Base-by-base conservation (phyloP, 495 filamentous ascomycete species). In the Lophiostoma macrostomum region DNA sequence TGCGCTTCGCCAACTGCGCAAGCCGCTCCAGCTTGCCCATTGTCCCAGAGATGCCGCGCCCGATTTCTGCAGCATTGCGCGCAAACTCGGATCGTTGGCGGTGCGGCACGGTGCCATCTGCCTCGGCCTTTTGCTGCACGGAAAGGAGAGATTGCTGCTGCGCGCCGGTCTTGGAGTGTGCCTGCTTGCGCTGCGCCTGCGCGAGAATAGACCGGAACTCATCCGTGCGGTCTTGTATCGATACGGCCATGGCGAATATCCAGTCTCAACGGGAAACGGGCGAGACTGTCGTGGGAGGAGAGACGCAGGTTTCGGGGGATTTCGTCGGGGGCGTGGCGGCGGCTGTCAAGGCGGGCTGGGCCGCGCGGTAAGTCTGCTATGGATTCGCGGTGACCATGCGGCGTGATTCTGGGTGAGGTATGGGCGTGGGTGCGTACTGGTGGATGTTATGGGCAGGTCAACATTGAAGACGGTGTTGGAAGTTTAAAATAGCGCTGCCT, bases 161-260 rank as follows among this genome's bases (percentile, higher is more conserved):
- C 12, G 85, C 69, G 30, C 84, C 83, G 29, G 84, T 76, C 71
- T 89, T 93, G 19, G 77, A 80, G 1, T 81, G 72, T 12, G 80
- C 76, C 48, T 86, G 78, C 34, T 83, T 80, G 61, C 82, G 85
- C 70, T 95, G 87, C 48, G 87, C 87, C 63, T 90, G 88, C 16
- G 77, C 76, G 40, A 97, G 80, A 66, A 97, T 90, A 55, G 89
- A 83, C 62, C 84, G 85, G 74, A 98, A 98, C 74, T 98, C 93
- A 67, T 77, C 77, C 46, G 93, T 98, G 62, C 93, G 87, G 73
- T 98, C 93, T 77, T 98, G 94, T 71, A 97, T 96, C 35, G 89
- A 90, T 16, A 80, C 76, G 37, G 76, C 75, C 80, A 82, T 84
- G 52, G 55, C 43, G 45, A 42, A 36, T 29, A n/a, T 53, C 12